phyloP scores from a whole-genome alignment of 768 basidiomycete genomes.

The Kwoniella heveanensis region DNA sequence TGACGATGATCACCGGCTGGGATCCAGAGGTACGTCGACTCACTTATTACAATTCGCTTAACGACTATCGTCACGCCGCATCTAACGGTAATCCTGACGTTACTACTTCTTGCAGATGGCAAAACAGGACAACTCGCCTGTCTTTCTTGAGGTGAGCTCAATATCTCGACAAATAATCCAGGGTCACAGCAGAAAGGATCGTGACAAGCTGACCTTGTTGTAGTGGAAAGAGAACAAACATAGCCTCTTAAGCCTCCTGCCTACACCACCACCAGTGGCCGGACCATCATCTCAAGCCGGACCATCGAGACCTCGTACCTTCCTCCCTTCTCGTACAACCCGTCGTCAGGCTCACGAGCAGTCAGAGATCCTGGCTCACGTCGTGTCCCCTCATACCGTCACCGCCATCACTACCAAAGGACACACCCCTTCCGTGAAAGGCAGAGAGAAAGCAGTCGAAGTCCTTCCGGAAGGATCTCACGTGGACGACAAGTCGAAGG shows the following conservation, averaged over 20 bases:
- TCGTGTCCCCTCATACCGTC: not conserved
- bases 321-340: constrained; percentile 39
- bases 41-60: too few relatives aligned
- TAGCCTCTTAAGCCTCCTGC: constrained; percentile 62
- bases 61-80: too few relatives aligned
- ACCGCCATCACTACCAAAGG: not conserved
- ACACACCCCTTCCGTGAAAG: constrained; percentile 14
- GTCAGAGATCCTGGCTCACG: constrained; percentile 32
- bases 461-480: not conserved
- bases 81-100: too few relatives aligned
- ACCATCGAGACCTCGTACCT: constrained; percentile 31
- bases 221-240: constrained; percentile 52
- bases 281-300: constrained; percentile 27
- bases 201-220: not conserved
- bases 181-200: not conserved
- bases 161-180: not conserved
- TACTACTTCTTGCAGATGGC: constrained; percentile 62
- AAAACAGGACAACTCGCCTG: constrained; percentile 70
- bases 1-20: constrained; percentile 68
- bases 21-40: constrained; percentile 68
- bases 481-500: constrained; percentile 17
- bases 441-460: constrained; percentile 21
- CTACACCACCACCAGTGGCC: constrained; percentile 49
- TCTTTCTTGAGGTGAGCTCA: constrained; percentile 71
- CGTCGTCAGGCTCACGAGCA: constrained; percentile 46